Evolutionary conservation across 768 basidiomycete species (phyloP).

Genomic region (Podaxis rugospora): DNA sequence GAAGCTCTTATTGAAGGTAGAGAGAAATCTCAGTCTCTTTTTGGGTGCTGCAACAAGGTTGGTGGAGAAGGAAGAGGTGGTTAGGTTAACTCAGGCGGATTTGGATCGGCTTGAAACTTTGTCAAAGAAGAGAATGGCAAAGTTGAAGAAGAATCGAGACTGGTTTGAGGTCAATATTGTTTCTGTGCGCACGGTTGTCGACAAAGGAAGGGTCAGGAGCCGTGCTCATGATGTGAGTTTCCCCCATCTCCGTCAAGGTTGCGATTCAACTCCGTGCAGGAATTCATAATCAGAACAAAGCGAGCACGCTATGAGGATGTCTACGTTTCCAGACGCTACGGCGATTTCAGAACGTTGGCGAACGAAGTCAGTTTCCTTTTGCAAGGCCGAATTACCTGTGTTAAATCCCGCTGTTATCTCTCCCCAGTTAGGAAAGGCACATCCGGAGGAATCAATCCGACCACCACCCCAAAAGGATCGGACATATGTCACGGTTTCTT

Average conservation of each 20-base stretch:
- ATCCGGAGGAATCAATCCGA: constrained; percentile 78
- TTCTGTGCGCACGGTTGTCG: constrained; percentile 76
- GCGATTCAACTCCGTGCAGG: constrained; percentile 41
- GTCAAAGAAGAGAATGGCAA: constrained; percentile 58
- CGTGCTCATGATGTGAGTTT: constrained; percentile 80
- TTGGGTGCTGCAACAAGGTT: constrained; percentile 80
- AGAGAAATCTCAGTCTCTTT: constrained; percentile 83
- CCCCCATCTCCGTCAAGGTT: constrained; percentile 1
- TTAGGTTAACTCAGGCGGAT: constrained; percentile 83
- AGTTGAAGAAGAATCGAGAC: constrained; percentile 40
- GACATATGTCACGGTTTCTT: constrained; percentile 53
- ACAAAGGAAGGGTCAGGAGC: constrained; percentile 83
- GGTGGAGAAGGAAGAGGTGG: constrained; percentile 81
- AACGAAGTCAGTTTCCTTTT: constrained; percentile 54
- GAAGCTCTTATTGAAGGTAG: constrained; percentile 71
- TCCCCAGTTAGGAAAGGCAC: constrained; percentile 75
- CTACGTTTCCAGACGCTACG: constrained; percentile 89
- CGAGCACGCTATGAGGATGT: constrained; percentile 69
- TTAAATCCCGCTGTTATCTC: constrained; percentile 10
- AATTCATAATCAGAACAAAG: constrained; percentile 91
- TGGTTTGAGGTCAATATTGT: constrained; percentile 90
- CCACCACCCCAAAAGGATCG: constrained; percentile 88
- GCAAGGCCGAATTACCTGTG: background rate
- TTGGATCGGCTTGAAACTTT: constrained; percentile 72
- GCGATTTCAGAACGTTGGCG: constrained; percentile 88